Percentiles rank a stretch among this genome's conserved stretches.
Conservation (phyloP, 176 grass and related monocot species). For the Leersia perrieri region DNA sequence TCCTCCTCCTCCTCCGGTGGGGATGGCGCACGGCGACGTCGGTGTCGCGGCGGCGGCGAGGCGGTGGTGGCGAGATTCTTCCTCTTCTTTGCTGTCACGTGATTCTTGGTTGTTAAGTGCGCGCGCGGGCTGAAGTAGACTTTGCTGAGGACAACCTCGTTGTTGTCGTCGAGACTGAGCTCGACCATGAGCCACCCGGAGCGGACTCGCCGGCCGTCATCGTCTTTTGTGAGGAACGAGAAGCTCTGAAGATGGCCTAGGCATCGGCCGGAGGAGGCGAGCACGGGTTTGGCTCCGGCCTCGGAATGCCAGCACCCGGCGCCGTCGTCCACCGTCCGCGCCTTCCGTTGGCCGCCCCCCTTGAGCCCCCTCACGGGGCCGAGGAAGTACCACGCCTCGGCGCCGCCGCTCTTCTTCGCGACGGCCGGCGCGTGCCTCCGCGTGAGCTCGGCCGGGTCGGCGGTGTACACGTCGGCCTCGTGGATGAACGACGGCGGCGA, state of each 20-base stretch:
- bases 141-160: conserved; percentile 27
- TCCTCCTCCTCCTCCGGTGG: too few relatives aligned
- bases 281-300: conserved; percentile 25
- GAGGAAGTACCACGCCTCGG: conserved; percentile 47
- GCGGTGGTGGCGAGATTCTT: not conserved
- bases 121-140: conserved; percentile 38
- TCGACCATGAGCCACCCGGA: conserved; percentile 42
- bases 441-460: not conserved
- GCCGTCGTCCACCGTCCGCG: conserved; percentile 28
- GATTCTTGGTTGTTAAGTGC: too few relatives aligned
- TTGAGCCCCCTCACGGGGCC: conserved; percentile 24
- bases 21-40: not conserved
- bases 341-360: conserved; percentile 30
- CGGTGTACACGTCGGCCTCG: conserved; percentile 28
- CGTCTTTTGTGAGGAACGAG: conserved; percentile 33
- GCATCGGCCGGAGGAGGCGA: not conserved
- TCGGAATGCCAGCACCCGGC: conserved; percentile 41
- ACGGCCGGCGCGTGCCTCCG: not conserved
- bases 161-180: conserved; percentile 27
- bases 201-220: conserved; percentile 17
- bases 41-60: not conserved
- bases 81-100: too few relatives aligned
- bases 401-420: conserved; percentile 13
- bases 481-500: conserved; percentile 5
- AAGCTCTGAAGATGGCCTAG: conserved; percentile 31